Conservation (phyloP, 2,329 filamentous ascomycete genomes). For the Plectosphaerella cucumerina region DNA sequence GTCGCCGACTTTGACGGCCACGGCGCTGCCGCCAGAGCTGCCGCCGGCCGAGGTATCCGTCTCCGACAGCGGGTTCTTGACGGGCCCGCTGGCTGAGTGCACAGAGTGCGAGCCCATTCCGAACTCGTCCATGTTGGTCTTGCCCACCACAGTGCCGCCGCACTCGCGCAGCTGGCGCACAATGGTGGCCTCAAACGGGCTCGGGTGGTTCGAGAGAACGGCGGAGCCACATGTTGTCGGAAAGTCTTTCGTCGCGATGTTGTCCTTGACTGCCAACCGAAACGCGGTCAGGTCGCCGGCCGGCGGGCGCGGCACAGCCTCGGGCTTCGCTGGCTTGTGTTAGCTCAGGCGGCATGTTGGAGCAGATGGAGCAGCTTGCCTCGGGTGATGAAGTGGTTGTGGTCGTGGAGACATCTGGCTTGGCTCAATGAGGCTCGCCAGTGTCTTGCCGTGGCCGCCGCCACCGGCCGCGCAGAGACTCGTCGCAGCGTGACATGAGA, state of each 20-base stretch:
- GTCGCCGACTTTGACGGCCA: slow-evolving; percentile 55
- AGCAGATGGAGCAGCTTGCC: slow-evolving; percentile 1
- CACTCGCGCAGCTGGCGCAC: slow-evolving; percentile 61
- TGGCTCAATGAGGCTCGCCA: not conserved
- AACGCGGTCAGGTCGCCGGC: slow-evolving; percentile 19
- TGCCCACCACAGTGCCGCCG: slow-evolving; percentile 64
- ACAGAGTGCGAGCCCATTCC: slow-evolving; percentile 87
- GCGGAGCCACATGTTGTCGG: slow-evolving; percentile 80
- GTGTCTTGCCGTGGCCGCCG: not conserved
- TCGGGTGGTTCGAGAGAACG: slow-evolving; percentile 65
- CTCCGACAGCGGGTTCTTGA: slow-evolving; percentile 43
- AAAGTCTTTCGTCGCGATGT: slow-evolving; percentile 62
- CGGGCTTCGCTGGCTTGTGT: not conserved
- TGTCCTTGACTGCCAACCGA: slow-evolving; percentile 68
- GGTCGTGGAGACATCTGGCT: slow-evolving; percentile 2
- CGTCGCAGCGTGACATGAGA: slow-evolving; percentile 11
- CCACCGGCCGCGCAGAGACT: slow-evolving; percentile 2
- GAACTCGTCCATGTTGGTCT: slow-evolving; percentile 94
- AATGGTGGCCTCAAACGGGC: slow-evolving; percentile 80
- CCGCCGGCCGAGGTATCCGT: slow-evolving; percentile 67
- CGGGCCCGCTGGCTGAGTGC: slow-evolving; percentile 64
- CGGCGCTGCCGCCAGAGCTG: slow-evolving; percentile 90
- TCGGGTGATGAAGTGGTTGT: slow-evolving; percentile 11
- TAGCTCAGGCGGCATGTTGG: not conserved
- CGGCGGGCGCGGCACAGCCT: not conserved